A percentile compares a stretch with the other conserved stretches of the same genome.
phyloP scores from a whole-genome alignment of 2,329 filamentous ascomycete species.

The Neurospora sp. region DNA sequence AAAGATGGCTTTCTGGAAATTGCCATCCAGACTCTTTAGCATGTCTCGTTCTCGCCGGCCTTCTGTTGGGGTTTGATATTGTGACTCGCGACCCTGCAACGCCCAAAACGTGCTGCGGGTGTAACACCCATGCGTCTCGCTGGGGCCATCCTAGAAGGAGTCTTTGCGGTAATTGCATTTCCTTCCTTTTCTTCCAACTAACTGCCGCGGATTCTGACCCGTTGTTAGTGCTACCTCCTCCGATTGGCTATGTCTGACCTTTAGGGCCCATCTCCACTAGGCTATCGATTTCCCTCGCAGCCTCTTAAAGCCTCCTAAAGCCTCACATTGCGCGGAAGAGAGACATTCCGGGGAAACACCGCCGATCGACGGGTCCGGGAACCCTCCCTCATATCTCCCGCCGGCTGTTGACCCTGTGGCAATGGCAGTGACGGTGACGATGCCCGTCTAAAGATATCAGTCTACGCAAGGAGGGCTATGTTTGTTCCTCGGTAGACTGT shows the following conservation, averaged over 20 bases:
- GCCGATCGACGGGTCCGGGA: background rate
- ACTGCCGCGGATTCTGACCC: background rate
- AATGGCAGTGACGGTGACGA: background rate
- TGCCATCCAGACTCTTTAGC: background rate
- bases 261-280: background rate
- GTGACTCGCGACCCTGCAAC: background rate
- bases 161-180: background rate
- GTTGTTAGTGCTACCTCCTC: background rate
- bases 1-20: background rate
- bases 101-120: background rate
- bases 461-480: background rate
- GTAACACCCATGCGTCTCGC: background rate
- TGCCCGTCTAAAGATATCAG: background rate
- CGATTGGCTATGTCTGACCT: background rate
- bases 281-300: background rate
- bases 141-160: background rate
- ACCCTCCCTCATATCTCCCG: background rate
- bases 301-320: background rate
- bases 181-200: background rate
- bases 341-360: background rate
- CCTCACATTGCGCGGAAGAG: background rate
- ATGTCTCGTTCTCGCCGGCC: background rate
- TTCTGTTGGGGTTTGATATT: background rate
- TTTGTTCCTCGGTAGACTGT: background rate
- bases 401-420: background rate